These are phyloP conservation scores for Hygrophorus pudorinus DNA, from an alignment of 768 basidiomycete genomes.

Conservation along the genomic window DNA sequence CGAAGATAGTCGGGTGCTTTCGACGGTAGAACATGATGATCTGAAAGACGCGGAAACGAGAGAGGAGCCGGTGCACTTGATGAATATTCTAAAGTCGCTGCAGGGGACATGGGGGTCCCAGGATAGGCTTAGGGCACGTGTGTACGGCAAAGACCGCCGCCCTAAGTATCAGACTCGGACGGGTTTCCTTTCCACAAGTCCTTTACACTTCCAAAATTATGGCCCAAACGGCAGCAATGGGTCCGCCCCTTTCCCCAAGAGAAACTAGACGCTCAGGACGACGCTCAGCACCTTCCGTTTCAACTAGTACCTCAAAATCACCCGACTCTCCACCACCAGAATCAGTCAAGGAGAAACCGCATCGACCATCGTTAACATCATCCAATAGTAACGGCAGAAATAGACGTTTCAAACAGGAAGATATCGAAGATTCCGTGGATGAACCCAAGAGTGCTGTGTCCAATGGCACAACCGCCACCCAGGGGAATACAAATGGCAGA, in stretches of 20 bases:
- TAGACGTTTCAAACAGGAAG: conserved; percentile 69
- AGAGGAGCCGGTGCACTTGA: conserved; percentile 61
- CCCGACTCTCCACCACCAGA: conserved; percentile 59
- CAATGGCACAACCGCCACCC: conserved; percentile 18
- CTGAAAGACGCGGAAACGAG: conserved; percentile 54
- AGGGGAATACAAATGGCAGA: conserved; percentile 25
- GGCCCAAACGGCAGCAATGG: conserved; percentile 65
- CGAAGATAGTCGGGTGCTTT: conserved; percentile 81
- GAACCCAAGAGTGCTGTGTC: conserved; percentile 38
- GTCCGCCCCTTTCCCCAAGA: conserved; percentile 66
- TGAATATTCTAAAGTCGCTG: conserved; percentile 56
- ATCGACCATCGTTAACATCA: conserved; percentile 29
- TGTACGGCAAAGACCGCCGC: too few relatives aligned
- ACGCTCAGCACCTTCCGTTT: conserved; percentile 58
- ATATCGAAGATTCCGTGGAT: conserved; percentile 52
- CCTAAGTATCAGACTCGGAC: too few relatives aligned
- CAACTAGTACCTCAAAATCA: conserved; percentile 61
- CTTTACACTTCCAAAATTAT: conserved; percentile 21
- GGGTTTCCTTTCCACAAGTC: background rate
- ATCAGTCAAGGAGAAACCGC: conserved; percentile 35
- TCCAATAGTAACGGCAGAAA: conserved; percentile 30
- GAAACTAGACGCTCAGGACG: conserved; percentile 73
- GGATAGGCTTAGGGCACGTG: conserved; percentile 1
- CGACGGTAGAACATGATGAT: conserved; percentile 53
- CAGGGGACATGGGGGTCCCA: conserved; percentile 25